These are phyloP conservation scores for Trichoderma cornu-damae DNA, from an alignment of 2,329 filamentous ascomycete species.

Conservation along the genomic window DNA sequence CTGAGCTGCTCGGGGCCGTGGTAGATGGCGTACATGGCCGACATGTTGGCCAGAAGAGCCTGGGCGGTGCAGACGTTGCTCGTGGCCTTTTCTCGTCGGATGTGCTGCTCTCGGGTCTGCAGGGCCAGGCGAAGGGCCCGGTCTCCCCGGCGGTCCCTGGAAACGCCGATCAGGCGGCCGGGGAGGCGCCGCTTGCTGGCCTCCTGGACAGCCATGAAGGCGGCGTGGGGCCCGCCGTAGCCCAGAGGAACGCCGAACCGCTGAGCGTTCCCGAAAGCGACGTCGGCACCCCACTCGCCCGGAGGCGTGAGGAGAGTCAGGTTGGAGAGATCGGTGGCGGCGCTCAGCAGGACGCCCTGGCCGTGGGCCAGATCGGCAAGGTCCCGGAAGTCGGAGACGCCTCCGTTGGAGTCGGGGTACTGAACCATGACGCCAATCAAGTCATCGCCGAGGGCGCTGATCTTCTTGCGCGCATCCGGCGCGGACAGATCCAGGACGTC, in stretches of 20 bases:
- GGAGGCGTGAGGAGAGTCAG: conserved; percentile 83
- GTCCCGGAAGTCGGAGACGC: conserved; percentile 66
- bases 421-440: conserved; percentile 89
- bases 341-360: conserved; percentile 73
- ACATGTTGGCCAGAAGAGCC: conserved; percentile 92
- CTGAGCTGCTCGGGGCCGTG: conserved; percentile 81
- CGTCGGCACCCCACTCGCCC: conserved; percentile 90
- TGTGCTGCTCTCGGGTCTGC: conserved; percentile 94
- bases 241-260: conserved; percentile 88
- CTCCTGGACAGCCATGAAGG: conserved; percentile 89
- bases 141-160: conserved; percentile 81
- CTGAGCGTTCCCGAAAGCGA: conserved; percentile 90
- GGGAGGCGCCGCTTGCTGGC: conserved; percentile 94
- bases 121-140: conserved; percentile 77
- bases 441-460: conserved; percentile 72
- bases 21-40: conserved; percentile 88
- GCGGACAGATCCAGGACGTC: conserved; percentile 66
- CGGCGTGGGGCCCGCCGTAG: conserved; percentile 90
- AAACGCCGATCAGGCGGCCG: conserved; percentile 82
- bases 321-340: conserved; percentile 83
- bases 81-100: conserved; percentile 91
- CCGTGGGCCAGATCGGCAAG: conserved; percentile 75
- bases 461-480: conserved; percentile 53
- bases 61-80: conserved; percentile 97
- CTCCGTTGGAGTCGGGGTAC: conserved; percentile 85